phyloP scores from a whole-genome alignment of 495 filamentous ascomycete genomes.

The Penicillium paxilli region DNA sequence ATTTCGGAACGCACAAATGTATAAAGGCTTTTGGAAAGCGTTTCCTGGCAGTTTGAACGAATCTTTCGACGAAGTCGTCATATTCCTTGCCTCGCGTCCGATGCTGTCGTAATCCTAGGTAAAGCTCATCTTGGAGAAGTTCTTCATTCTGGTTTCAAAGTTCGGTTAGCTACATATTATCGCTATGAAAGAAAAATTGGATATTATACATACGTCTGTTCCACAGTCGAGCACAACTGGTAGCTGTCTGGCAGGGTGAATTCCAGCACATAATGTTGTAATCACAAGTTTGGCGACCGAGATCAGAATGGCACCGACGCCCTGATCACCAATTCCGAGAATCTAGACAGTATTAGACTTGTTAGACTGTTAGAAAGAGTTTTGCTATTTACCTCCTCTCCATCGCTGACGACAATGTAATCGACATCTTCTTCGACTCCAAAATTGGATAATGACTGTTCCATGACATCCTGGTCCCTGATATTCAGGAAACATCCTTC shows the following conservation, averaged over 20 bases:
- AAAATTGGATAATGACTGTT: slow-evolving; percentile 66
- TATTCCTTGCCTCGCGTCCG: slow-evolving; percentile 72
- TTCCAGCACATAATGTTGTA: slow-evolving; percentile 81
- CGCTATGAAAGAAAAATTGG: neutral
- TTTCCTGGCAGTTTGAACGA: slow-evolving; percentile 65
- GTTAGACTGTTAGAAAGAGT: neutral
- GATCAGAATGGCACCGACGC: slow-evolving; percentile 85
- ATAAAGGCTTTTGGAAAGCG: slow-evolving; percentile 80
- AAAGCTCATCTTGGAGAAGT: slow-evolving; percentile 76
- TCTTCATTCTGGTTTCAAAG: slow-evolving; percentile 60
- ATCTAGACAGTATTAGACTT: slow-evolving; percentile 54
- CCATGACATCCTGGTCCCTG: slow-evolving; percentile 52
- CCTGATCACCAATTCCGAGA: slow-evolving; percentile 87
- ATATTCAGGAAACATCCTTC: slow-evolving; percentile 68
- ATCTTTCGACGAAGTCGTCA: slow-evolving; percentile 73
- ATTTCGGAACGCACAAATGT: slow-evolving; percentile 61
- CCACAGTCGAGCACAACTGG: slow-evolving; percentile 88
- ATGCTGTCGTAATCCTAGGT: slow-evolving; percentile 70
- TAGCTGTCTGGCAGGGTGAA: slow-evolving; percentile 76
- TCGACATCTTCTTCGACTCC: slow-evolving; percentile 73
- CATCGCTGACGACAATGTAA: slow-evolving; percentile 86
- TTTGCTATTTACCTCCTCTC: slow-evolving; percentile 50
- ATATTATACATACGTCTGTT: slow-evolving; percentile 56
- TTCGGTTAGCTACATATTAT: neutral
- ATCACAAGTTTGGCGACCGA: slow-evolving; percentile 80